phyloP scores from a whole-genome alignment of 2,329 filamentous ascomycete genomes.

The Gliomastix tumulicola region DNA sequence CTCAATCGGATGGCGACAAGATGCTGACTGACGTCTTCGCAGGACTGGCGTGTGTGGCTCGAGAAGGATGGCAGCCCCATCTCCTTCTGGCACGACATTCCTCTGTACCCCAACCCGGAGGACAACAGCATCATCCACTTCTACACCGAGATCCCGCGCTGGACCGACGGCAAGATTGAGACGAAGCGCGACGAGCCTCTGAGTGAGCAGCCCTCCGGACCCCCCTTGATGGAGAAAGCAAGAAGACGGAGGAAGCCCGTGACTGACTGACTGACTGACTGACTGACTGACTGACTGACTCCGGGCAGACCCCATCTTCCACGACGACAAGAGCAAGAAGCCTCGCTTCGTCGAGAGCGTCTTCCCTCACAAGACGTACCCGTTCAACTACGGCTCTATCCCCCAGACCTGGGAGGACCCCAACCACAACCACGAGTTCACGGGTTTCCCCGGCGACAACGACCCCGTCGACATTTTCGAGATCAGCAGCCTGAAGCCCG shows the following conservation, averaged over 20 bases:
- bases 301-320: conserved; percentile 28
- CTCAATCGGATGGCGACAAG: no score
- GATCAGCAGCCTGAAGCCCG: conserved; percentile 20
- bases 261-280: not conserved
- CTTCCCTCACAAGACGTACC: conserved; percentile 35
- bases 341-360: conserved; percentile 31
- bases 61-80: conserved; percentile 29
- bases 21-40: not conserved
- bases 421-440: conserved; percentile 29
- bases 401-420: conserved; percentile 37
- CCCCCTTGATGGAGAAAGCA: not conserved
- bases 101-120: conserved; percentile 24
- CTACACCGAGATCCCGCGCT: conserved; percentile 32
- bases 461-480: conserved; percentile 35
- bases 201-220: conserved; percentile 16
- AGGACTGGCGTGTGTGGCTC: conserved; percentile 34
- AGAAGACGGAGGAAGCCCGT: not conserved
- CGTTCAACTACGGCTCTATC: conserved; percentile 34
- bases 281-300: not conserved
- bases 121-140: conserved; percentile 27
- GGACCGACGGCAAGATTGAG: conserved; percentile 32
- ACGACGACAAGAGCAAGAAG: conserved; percentile 26
- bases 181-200: conserved; percentile 28
- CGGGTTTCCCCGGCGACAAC: conserved; percentile 28
- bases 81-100: conserved; percentile 34